Evolutionary conservation across 805 yeast species (phyloP).

Genomic region (Pichia cabralensis): DNA sequence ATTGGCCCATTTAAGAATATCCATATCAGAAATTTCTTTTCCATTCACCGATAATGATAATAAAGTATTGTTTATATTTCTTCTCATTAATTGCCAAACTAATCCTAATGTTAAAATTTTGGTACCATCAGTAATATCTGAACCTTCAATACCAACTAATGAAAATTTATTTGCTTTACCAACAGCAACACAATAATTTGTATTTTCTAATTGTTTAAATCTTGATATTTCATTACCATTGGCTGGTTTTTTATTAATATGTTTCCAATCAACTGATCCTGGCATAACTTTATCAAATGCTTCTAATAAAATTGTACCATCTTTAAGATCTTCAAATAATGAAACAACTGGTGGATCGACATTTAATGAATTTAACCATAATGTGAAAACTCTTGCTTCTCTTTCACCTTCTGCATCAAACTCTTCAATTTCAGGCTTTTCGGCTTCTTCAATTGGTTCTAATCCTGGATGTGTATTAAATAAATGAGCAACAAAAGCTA

Average conservation of each 20-base stretch:
- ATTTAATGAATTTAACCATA: conserved; percentile 94
- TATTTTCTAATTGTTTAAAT: conserved; percentile 92
- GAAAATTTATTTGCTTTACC: conserved; percentile 92
- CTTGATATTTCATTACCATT: conserved; percentile 69
- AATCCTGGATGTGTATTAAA: conserved; percentile 96
- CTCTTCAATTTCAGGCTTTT: conserved; percentile 90
- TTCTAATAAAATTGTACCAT: conserved; percentile 79
- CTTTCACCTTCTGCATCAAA: conserved; percentile 99
- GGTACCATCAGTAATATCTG: conserved; percentile 92
- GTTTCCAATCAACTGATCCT: conserved; percentile 72
- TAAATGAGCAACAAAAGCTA: conserved; percentile 94
- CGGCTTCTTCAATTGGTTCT: conserved; percentile 87
- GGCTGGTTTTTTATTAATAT: conserved; percentile 76
- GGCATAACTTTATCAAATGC: conserved; percentile 96
- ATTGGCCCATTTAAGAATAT: conserved; percentile 92
- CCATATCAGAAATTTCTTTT: conserved; percentile 68
- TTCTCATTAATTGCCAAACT: conserved; percentile 98
- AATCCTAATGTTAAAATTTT: conserved; percentile 81
- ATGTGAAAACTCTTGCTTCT: conserved; percentile 95
- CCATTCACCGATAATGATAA: conserved; percentile 63
- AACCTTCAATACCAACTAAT: conserved; percentile 94
- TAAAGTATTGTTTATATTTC: conserved; percentile 83
- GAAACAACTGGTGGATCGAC: conserved; percentile 92
- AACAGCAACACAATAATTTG: conserved; percentile 95
- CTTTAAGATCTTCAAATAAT: conserved; percentile 88